phyloP scores from a whole-genome alignment of 2,329 filamentous ascomycete species.

The Stemphylium beticola region DNA sequence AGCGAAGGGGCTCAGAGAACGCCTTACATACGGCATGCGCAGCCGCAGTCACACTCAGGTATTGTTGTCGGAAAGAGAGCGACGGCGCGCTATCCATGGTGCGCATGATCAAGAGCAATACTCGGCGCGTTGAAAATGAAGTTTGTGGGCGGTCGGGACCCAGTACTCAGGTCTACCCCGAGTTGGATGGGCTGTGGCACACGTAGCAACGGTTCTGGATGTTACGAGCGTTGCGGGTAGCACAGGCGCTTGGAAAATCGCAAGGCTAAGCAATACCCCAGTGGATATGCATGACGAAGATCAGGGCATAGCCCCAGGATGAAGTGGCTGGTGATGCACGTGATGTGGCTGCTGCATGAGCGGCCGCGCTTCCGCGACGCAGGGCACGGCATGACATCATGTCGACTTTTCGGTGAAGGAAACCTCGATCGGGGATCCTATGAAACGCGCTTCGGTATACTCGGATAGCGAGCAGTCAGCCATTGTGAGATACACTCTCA shows the following conservation, averaged over 20 bases:
- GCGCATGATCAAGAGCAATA: not conserved
- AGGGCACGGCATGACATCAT: constrained; percentile 9
- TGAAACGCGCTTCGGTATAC: constrained; percentile 3
- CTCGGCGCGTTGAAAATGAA: not conserved
- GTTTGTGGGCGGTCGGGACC: not conserved
- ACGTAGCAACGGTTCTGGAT: not conserved
- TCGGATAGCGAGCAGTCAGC: constrained; percentile 16
- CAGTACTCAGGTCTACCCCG: not conserved
- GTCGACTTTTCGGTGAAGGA: not conserved
- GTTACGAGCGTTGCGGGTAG: not conserved
- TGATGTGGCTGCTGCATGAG: constrained; percentile 3
- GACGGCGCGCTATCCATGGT: not conserved
- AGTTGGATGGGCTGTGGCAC: not conserved
- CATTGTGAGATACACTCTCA: constrained; percentile 7
- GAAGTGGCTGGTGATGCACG: constrained; percentile 2
- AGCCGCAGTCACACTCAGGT: not conserved
- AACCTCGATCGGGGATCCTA: not conserved
- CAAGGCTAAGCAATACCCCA: not conserved
- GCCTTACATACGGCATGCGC: not conserved
- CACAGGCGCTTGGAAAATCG: not conserved
- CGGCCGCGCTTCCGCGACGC: not conserved
- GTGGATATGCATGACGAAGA: not conserved
- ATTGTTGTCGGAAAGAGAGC: not conserved
- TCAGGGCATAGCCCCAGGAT: not conserved
- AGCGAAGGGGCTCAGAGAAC: not conserved